A percentile compares a stretch with the other conserved stretches of the same genome.
Evolutionary conservation across 768 basidiomycete species (phyloP).

Genomic region (Dioszegia aurantiaca): DNA sequence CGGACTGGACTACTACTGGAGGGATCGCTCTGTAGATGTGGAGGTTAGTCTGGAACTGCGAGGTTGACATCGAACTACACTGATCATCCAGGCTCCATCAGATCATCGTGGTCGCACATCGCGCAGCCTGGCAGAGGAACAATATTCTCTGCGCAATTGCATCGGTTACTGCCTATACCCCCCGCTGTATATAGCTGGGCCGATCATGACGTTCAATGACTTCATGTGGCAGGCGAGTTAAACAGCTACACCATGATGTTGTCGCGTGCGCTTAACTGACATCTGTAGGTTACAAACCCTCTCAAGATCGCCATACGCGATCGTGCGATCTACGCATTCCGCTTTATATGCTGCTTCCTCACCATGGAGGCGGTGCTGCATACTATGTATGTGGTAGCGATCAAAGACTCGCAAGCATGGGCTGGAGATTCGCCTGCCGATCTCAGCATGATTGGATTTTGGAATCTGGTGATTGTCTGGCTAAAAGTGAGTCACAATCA

Average conservation of each 20-base stretch:
- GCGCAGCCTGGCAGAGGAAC: slow-evolving; percentile 59
- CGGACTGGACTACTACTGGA: slow-evolving; percentile 88
- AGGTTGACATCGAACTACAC: background rate
- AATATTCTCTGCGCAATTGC: slow-evolving; percentile 71
- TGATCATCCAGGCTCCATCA: slow-evolving; percentile 19
- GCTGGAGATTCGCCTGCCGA: slow-evolving; percentile 70
- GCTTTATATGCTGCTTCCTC: slow-evolving; percentile 69
- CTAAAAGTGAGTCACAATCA: slow-evolving; percentile 83
- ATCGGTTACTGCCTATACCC: slow-evolving; percentile 84
- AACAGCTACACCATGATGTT: background rate
- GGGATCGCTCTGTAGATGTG: slow-evolving; percentile 48
- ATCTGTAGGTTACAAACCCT: slow-evolving; percentile 63
- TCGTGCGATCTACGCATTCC: slow-evolving; percentile 60
- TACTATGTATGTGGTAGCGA: slow-evolving; percentile 93
- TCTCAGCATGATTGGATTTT: slow-evolving; percentile 89
- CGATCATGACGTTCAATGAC: slow-evolving; percentile 93
- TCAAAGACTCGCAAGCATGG: slow-evolving; percentile 76
- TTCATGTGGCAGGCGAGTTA: slow-evolving; percentile 81
- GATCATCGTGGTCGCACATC: slow-evolving; percentile 63
- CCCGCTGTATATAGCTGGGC: slow-evolving; percentile 91
- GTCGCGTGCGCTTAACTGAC: too few species aligned
- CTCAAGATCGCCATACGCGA: slow-evolving; percentile 55
- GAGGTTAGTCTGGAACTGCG: slow-evolving; percentile 21
- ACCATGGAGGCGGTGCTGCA: slow-evolving; percentile 91
- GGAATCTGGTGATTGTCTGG: slow-evolving; percentile 96